A percentile compares a stretch with the other conserved stretches of the same genome.
Evolutionary conservation across 108 stramenopile genomes (phyloP).

Genomic region (Skeletonema marinoi): DNA sequence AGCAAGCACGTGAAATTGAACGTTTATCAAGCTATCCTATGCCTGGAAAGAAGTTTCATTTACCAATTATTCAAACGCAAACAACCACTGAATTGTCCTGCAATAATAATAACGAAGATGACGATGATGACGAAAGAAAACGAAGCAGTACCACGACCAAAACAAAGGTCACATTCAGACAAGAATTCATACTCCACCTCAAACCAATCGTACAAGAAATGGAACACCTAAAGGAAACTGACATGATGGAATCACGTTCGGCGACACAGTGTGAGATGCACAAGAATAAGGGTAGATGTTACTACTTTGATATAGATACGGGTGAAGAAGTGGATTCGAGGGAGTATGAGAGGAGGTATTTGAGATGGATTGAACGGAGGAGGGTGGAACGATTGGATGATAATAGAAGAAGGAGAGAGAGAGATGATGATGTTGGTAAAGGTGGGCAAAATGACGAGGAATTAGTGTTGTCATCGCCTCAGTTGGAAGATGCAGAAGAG

Average conservation of each 20-base stretch:
- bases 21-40: slow-evolving; percentile 23
- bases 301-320: slow-evolving; percentile 17
- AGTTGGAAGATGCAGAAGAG: background rate
- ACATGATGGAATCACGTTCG: background rate
- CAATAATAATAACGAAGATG: background rate
- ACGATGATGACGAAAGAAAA: background rate
- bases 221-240: slow-evolving; percentile 24
- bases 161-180: background rate
- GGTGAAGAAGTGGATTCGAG: background rate
- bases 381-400: background rate
- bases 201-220: slow-evolving; percentile 34
- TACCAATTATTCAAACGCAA: background rate
- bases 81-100: background rate
- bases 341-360: slow-evolving; percentile 28
- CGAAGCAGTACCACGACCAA: background rate
- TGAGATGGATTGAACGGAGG: slow-evolving; percentile 18
- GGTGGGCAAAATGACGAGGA: background rate
- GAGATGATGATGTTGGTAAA: background rate
- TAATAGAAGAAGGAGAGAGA: background rate
- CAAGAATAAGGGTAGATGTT: slow-evolving; percentile 9
- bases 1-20: slow-evolving; percentile 20
- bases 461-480: background rate
- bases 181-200: slow-evolving; percentile 15
- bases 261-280: slow-evolving; percentile 28
- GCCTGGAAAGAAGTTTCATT: slow-evolving; percentile 5